A percentile compares a stretch with the other conserved stretches of the same genome.
These are phyloP conservation scores for Xylaria sp. DNA, from an alignment of 2,329 filamentous ascomycete species.

Conservation along the genomic window DNA sequence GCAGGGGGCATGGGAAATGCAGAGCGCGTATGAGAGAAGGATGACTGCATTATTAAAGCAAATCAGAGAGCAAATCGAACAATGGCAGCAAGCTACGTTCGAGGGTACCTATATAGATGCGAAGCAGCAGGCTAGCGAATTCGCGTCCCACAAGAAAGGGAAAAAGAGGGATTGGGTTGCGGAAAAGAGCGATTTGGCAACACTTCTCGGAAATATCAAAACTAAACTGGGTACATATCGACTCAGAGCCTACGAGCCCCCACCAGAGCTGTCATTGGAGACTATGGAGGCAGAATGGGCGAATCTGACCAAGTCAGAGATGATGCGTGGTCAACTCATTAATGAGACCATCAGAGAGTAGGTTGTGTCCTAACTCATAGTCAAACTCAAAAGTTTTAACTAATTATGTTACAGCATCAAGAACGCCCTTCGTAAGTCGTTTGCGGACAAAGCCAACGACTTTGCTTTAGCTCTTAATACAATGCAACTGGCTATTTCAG, in stretches of 20 bases:
- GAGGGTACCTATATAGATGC: slow-evolving; percentile 92
- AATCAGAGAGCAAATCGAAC: slow-evolving; percentile 73
- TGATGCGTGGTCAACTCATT: slow-evolving; percentile 87
- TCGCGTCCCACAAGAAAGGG: slow-evolving; percentile 87
- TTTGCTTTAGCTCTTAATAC: slow-evolving; percentile 96
- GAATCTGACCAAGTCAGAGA: slow-evolving; percentile 79
- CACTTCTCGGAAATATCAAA: slow-evolving; percentile 95
- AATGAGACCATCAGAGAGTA: slow-evolving; percentile 97
- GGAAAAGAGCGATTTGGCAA: slow-evolving; percentile 94
- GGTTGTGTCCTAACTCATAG: slow-evolving; percentile 39
- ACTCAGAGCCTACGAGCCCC: slow-evolving; percentile 87
- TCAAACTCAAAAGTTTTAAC: background rate
- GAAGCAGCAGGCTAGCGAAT: slow-evolving; percentile 81
- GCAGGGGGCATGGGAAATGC: slow-evolving; percentile 99
- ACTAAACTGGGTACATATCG: slow-evolving; percentile 97
- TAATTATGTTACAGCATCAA: slow-evolving; percentile 71
- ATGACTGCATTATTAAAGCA: slow-evolving; percentile 82
- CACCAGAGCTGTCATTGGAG: slow-evolving; percentile 80
- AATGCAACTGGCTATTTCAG: slow-evolving; percentile 91
- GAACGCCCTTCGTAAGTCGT: slow-evolving; percentile 87
- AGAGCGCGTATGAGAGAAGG: slow-evolving; percentile 90
- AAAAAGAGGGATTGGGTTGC: slow-evolving; percentile 95
- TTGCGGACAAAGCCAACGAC: slow-evolving; percentile 98
- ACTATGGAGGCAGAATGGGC: slow-evolving; percentile 84
- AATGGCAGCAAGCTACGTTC: slow-evolving; percentile 82